Base-by-base conservation (phyloP, 805 yeast genomes). In the Yarrowia sp. region DNA sequence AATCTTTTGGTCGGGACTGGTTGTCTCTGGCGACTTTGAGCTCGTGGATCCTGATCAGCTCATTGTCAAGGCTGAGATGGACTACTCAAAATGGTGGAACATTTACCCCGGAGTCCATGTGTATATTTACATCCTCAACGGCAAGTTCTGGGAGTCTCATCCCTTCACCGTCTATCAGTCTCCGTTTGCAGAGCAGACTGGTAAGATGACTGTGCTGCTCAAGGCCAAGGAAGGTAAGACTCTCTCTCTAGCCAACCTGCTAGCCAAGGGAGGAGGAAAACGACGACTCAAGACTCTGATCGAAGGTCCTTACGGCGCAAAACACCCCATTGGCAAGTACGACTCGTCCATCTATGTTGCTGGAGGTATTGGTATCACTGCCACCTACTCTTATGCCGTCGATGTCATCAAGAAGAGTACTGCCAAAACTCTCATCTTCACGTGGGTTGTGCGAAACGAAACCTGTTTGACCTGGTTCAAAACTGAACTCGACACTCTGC, bases 311-410 rank as follows among this genome's bases (percentile, higher is more conserved):
- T 88, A 89, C 70, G 90, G 93, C 2, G 77, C 79, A 41, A 67
- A 81, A 2, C 71, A 82, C 4, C 82, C 86, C 1, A 75, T 84
- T 16, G 75, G 77, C 26, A 75, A 77, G 48, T 87, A 81, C 69
- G 82, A 84, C 56, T 80, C 82, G 65, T 81, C 86, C 6, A 78
- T 87, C 7, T 79, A 86, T 48, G 67, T 88, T 24, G 88, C 92
- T 8, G 92, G 91, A 54, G 93, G 95, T 32, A 85, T 85, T 63
- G 95, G 95, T 63, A 78, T 89, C 61, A 86, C 93, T 0, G 89
- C 85, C 1, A 79, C 83, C 19, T 81, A 81, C 66, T 75, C 83
- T 4, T 77, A 82, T 65, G 85, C 81, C 10, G 67, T 40, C 24
- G 69, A 6, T 33, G 46, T 41, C 30, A 11, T 36, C 35, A 7